Conservation (phyloP, 495 filamentous ascomycete genomes). For the Penicilliopsis zonata region DNA sequence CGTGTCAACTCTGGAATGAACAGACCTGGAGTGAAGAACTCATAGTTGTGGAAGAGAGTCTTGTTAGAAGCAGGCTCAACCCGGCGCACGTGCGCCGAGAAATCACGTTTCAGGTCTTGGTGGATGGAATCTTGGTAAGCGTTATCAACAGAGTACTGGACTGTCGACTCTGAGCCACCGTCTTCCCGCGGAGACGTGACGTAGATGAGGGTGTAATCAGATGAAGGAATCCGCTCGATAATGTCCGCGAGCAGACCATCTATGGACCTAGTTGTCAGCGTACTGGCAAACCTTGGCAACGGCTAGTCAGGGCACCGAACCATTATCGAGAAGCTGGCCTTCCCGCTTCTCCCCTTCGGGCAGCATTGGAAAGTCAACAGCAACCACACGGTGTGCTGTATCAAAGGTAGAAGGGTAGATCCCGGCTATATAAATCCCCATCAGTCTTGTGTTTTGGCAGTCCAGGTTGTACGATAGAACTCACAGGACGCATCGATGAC, state of each 20-base stretch:
- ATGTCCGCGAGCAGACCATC: slow-evolving; percentile 50
- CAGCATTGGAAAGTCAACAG: slow-evolving; percentile 40
- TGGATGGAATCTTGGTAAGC: slow-evolving; percentile 37
- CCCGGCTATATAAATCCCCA: slow-evolving; percentile 19
- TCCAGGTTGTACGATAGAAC: slow-evolving; percentile 6
- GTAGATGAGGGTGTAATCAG: slow-evolving; percentile 52
- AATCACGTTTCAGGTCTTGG: slow-evolving; percentile 50
- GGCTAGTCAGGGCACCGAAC: slow-evolving; percentile 21
- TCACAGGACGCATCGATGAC: slow-evolving; percentile 54
- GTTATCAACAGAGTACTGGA: slow-evolving; percentile 40
- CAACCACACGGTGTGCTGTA: slow-evolving; percentile 34
- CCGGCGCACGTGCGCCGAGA: slow-evolving; percentile 16
- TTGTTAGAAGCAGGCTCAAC: slow-evolving; percentile 22
- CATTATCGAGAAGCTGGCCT: slow-evolving; percentile 35
- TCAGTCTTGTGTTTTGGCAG: background rate
- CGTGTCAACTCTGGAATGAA: slow-evolving; percentile 2
- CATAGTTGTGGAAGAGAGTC: slow-evolving; percentile 81
- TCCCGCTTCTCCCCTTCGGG: slow-evolving; percentile 23
- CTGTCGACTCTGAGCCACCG: slow-evolving; percentile 22
- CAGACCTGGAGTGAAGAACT: slow-evolving; percentile 69
- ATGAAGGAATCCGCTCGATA: slow-evolving; percentile 39
- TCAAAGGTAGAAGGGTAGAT: slow-evolving; percentile 33
- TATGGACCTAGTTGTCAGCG: slow-evolving; percentile 14
- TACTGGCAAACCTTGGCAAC: background rate
- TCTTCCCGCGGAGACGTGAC: slow-evolving; percentile 37